These are phyloP conservation scores for Mortierella sp. DNA, from an alignment of 371 early-diverging fungal species.

Conservation along the genomic window DNA sequence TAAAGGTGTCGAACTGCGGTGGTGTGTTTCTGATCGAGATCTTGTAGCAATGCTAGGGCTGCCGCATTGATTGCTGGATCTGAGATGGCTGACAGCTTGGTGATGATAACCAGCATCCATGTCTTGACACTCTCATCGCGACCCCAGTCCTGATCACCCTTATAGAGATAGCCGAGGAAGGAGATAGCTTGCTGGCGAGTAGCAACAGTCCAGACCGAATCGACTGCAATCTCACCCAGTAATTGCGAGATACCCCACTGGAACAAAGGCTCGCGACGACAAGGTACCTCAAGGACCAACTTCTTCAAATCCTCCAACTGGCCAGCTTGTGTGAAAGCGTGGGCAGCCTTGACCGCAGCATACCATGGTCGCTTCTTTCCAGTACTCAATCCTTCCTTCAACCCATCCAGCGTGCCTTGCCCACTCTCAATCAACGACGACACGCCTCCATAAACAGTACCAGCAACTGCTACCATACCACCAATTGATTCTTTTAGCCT, in stretches of 20 bases:
- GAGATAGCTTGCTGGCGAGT: neutral
- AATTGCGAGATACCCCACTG: constrained; percentile 20
- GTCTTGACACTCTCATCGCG: no score
- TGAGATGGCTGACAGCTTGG: no score
- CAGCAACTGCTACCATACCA: no score
- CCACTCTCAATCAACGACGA: neutral
- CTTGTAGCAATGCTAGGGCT: no score
- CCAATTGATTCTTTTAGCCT: no score
- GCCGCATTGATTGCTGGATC: no score
- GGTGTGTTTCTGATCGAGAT: no score
- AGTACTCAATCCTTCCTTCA: neutral
- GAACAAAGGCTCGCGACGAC: no score
- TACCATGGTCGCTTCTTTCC: constrained; percentile 16
- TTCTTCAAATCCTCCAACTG: no score
- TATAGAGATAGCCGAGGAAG: neutral
- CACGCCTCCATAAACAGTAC: neutral
- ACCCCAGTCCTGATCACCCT: neutral
- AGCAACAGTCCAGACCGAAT: neutral
- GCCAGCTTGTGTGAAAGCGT: neutral
- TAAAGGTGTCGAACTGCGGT: neutral
- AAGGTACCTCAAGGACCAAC: no score
- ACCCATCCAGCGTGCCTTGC: neutral
- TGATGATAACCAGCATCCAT: no score
- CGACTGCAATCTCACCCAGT: constrained; percentile 14
- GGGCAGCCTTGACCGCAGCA: neutral